phyloP scores from a whole-genome alignment of 164 flowering plant genomes.

The Liriodendron chinense region DNA sequence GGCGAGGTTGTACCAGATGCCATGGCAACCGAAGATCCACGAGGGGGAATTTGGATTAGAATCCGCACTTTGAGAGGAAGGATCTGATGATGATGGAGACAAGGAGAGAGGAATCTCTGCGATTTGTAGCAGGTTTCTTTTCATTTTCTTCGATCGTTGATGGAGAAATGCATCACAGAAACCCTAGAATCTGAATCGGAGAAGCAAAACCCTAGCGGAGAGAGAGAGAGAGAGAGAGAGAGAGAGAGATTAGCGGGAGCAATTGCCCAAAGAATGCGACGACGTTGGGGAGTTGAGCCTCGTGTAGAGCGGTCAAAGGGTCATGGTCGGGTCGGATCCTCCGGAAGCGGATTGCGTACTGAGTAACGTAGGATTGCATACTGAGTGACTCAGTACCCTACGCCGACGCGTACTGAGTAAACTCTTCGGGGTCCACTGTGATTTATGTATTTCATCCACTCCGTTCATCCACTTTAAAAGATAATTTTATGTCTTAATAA shows the following conservation, averaged over 20 bases:
- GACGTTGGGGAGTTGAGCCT: too few species aligned
- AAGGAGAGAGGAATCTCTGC: neutral
- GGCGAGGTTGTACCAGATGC: conserved; percentile 56
- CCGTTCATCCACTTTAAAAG: too few species aligned
- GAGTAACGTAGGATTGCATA: too few species aligned
- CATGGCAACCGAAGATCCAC: conserved; percentile 65
- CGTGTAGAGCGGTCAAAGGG: too few species aligned
- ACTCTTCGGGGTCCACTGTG: too few species aligned
- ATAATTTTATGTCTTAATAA: too few species aligned
- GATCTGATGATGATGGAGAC: neutral
- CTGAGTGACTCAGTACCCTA: too few species aligned
- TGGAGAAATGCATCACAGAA: neutral
- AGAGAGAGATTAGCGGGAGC: neutral
- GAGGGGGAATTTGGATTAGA: conserved; percentile 14
- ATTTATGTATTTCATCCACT: too few species aligned
- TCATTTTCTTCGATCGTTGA: neutral
- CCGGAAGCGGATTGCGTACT: too few species aligned
- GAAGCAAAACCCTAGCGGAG: neutral
- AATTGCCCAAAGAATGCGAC: too few species aligned
- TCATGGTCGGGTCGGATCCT: too few species aligned
- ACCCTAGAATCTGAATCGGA: neutral
- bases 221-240: neutral
- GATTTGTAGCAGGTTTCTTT: neutral
- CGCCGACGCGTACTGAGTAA: too few species aligned
- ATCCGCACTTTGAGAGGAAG: neutral